Evolutionary conservation across 768 basidiomycete species (phyloP).

Genomic region (Daedalea quercina): DNA sequence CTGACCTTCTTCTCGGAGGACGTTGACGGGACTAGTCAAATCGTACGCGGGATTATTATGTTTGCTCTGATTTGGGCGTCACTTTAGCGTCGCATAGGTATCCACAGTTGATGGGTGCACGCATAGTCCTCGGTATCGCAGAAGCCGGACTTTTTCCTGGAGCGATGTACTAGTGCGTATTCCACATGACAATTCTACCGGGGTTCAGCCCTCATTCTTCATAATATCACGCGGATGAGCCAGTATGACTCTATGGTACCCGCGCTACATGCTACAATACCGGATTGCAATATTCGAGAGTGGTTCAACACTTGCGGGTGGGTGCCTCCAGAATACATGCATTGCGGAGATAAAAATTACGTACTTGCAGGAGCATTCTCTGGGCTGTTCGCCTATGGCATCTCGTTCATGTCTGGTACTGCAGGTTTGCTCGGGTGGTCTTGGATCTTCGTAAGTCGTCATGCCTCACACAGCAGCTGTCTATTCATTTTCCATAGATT

Average conservation of each 20-base stretch:
- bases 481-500: constrained; percentile 50
- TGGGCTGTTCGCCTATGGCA: constrained; percentile 27
- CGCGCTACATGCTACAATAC: constrained; percentile 20
- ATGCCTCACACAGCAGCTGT: constrained; percentile 22
- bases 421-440: constrained; percentile 24
- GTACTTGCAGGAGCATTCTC: constrained; percentile 17
- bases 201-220: not conserved
- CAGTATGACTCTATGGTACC: constrained; percentile 22
- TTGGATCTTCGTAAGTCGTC: constrained; percentile 23
- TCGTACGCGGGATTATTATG: constrained; percentile 28
- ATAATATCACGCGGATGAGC: constrained; percentile 3
- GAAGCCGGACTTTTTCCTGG: constrained; percentile 73
- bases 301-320: constrained; percentile 15
- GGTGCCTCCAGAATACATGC: constrained; percentile 2
- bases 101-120: constrained; percentile 51
- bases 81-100: constrained; percentile 55
- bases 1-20: constrained; percentile 13
- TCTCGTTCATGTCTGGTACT: constrained; percentile 27
- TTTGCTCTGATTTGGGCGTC: not conserved
- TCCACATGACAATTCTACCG: constrained; percentile 30
- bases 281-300: constrained; percentile 22
- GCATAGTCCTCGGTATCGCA: constrained; percentile 53
- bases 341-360: too few species aligned
- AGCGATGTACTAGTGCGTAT: constrained; percentile 57
- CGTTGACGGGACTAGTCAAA: constrained; percentile 62